Base-by-base conservation (phyloP, 371 early-diverging fungal species). In the Actinomortierella ambigua region DNA sequence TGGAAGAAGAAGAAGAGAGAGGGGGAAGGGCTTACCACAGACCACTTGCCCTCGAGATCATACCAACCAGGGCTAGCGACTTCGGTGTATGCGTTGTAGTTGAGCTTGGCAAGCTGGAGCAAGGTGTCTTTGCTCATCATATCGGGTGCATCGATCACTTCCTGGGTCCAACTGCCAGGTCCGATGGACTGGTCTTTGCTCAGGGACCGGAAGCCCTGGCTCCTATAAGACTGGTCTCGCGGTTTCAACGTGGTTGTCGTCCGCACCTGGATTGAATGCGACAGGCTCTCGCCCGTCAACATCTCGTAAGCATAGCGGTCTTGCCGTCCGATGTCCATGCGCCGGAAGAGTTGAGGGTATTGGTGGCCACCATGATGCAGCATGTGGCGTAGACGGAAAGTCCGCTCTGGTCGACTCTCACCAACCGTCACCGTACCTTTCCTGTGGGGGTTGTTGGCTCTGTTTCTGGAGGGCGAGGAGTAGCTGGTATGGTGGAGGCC, bases 41-140 rank as follows among this genome's bases (percentile, higher is more conserved):
- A 75, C 93, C 94, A 95, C 40, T 79, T 68, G 28, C 79, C 76
- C 23, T 90, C 94, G 42, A 92, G 81, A 57, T 85, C 87, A 83
- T 89, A 87, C 91, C 91, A 88, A 55, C 85, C 92, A 70, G 89
- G 81, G 20, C 79, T 63, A 1, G 57, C 73, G n/a, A 65, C 68
- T 2, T 81, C 77, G 0, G 71, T 71, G 14, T 81, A 81, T 7
- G 81, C 77, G 47, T 81, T 75, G 43, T 78, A 78, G 27, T 77
- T 66, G 73, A 81, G 77, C 57, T 69, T 78, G 26, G 79, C 70
- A 52, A 81, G 56, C 24, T 59, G 65, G 1, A 78, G 43, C 22
- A 81, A 40, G 1, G 77, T 78, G 9, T 67, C 75, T 50, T 70
- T 65, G 50, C 77, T 69, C 39, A 55, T 67, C 46, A 69, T 26